These are phyloP conservation scores for Miscanthus sacchariflorus DNA, from an alignment of 202 grass and related monocot genomes.

Conservation along the genomic window DNA sequence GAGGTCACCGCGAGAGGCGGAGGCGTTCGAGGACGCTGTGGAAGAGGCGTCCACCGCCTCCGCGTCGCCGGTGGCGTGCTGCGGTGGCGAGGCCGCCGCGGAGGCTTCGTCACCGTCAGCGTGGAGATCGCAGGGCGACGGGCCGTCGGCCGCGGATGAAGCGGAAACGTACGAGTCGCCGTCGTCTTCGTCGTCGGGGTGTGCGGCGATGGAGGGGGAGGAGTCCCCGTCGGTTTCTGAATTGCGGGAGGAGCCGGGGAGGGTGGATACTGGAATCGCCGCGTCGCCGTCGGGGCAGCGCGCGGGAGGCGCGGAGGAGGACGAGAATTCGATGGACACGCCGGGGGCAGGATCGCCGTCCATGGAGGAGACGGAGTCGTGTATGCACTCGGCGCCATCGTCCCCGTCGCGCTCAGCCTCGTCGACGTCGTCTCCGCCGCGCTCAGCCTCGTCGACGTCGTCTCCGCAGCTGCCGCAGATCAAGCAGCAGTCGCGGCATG, in stretches of 20 bases:
- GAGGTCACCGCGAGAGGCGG: conserved; percentile 36
- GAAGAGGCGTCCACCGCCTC: conserved; percentile 38
- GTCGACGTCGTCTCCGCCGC: conserved; percentile 46
- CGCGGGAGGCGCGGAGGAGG: conserved; percentile 38
- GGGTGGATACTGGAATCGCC: conserved; percentile 9
- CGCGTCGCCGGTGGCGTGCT: conserved; percentile 19
- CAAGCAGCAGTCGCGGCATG: conserved; percentile 63
- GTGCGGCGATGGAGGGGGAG: not conserved
- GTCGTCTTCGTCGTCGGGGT: conserved; percentile 17
- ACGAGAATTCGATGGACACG: conserved; percentile 38
- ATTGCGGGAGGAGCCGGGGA: conserved; percentile 5
- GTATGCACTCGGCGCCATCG: conserved; percentile 42
- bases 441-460: conserved; percentile 34
- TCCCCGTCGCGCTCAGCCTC: conserved; percentile 40
- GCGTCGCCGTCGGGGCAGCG: conserved; percentile 32
- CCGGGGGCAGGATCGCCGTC: conserved; percentile 31
- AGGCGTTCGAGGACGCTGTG: conserved; percentile 47
- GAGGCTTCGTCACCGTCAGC: conserved; percentile 21
- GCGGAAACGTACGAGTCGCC: conserved; percentile 33
- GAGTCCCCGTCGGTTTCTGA: conserved; percentile 33
- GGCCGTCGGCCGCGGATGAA: conserved; percentile 17
- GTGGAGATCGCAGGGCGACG: conserved; percentile 25
- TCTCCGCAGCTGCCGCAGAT: conserved; percentile 48
- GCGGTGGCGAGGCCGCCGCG: not conserved
- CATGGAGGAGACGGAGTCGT: conserved; percentile 38